Evolutionary conservation across 1,139 yeast genomes (phyloP).

Genomic region (Candida sanyaensis): DNA sequence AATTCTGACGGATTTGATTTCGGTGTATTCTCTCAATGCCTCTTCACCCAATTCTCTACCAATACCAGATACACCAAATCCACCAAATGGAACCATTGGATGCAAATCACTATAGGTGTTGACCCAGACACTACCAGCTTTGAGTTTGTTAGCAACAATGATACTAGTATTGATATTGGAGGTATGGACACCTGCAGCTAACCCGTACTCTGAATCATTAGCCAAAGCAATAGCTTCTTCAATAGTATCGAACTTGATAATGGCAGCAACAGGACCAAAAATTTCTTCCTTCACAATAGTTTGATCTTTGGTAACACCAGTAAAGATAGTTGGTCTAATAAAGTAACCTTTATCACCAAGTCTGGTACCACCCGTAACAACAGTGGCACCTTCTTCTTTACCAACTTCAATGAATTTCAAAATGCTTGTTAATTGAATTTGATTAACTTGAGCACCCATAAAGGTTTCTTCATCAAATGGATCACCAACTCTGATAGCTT

Average conservation of each 20-base stretch:
- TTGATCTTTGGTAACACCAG: constrained; percentile 67
- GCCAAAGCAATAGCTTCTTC: constrained; percentile 74
- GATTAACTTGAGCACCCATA: constrained; percentile 88
- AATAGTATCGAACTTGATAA: constrained; percentile 68
- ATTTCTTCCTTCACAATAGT: constrained; percentile 78
- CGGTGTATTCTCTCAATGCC: constrained; percentile 81
- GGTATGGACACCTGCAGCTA: constrained; percentile 82
- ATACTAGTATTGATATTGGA: constrained; percentile 67
- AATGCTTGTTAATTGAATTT: constrained; percentile 73
- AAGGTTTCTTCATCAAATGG: constrained; percentile 71
- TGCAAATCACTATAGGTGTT: constrained; percentile 86
- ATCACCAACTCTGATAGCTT: constrained; percentile 63
- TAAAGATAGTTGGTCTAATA: constrained; percentile 77
- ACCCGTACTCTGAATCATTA: constrained; percentile 75
- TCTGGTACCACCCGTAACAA: constrained; percentile 79
- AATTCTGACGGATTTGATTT: constrained; percentile 76
- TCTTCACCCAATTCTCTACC: constrained; percentile 92
- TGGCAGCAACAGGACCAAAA: constrained; percentile 83
- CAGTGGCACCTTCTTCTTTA: constrained; percentile 70
- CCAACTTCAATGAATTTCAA: constrained; percentile 73
- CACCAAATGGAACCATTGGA: constrained; percentile 81
- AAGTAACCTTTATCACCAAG: constrained; percentile 71
- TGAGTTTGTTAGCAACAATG: constrained; percentile 63
- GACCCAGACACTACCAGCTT: constrained; percentile 85
- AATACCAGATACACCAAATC: constrained; percentile 83